Conservation (phyloP, 1,139 yeast species). For the Sugiyamaella japonica region DNA sequence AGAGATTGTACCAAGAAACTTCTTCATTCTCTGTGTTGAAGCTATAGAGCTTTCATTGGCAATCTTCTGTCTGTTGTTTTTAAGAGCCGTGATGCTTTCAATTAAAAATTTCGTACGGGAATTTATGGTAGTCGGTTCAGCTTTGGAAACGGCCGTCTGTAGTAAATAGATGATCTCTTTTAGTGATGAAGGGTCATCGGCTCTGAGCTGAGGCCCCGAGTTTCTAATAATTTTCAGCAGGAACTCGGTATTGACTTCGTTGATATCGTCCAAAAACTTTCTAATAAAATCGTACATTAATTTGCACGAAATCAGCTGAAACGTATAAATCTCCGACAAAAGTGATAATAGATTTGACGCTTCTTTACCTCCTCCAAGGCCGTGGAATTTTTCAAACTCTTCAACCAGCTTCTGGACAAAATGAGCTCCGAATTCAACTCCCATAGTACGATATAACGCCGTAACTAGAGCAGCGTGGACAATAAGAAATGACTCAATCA, state of each 20-base stretch:
- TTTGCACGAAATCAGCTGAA: slow-evolving; percentile 71
- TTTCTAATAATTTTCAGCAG: slow-evolving; percentile 68
- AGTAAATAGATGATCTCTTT: slow-evolving; percentile 70
- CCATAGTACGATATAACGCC: slow-evolving; percentile 72
- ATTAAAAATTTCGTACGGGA: slow-evolving; percentile 79
- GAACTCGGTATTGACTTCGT: slow-evolving; percentile 75
- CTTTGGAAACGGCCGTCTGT: slow-evolving; percentile 49
- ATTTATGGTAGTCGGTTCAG: slow-evolving; percentile 45
- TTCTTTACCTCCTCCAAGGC: slow-evolving; percentile 50
- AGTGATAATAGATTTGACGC: slow-evolving; percentile 71
- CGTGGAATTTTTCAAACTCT: slow-evolving; percentile 48
- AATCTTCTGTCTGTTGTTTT: slow-evolving; percentile 74
- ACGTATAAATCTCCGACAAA: slow-evolving; percentile 72
- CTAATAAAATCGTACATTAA: slow-evolving; percentile 75
- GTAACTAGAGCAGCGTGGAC: slow-evolving; percentile 77
- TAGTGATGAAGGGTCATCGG: slow-evolving; percentile 85
- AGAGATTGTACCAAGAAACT: slow-evolving; percentile 54
- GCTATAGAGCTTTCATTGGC: slow-evolving; percentile 50
- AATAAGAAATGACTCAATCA: slow-evolving; percentile 76
- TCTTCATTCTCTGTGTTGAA: slow-evolving; percentile 61
- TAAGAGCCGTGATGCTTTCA: slow-evolving; percentile 81
- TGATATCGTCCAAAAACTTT: slow-evolving; percentile 55
- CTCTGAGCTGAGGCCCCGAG: slow-evolving; percentile 81
- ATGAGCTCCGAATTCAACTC: slow-evolving; percentile 87
- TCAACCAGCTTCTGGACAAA: slow-evolving; percentile 80